Base-by-base conservation (phyloP, 2,329 filamentous ascomycete genomes). In the Cylindrodendrum hubeiense region DNA sequence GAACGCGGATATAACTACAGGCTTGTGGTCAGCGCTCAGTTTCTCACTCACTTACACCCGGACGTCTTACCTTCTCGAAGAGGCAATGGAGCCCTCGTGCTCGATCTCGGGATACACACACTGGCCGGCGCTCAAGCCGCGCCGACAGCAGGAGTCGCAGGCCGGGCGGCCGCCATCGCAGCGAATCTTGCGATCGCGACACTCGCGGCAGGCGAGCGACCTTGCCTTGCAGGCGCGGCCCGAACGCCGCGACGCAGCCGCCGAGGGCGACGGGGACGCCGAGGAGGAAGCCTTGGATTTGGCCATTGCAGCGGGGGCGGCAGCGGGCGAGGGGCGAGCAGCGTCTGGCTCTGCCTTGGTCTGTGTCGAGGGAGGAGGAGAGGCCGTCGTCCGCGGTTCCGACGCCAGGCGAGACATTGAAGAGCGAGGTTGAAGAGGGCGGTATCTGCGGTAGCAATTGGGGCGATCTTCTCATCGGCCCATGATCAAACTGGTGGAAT, bases 101-200 rank as follows among this genome's bases (percentile, higher is more conserved):
- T 75, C 73, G 52, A 75, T 72, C 50, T 75, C 73, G 9, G 73
- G 73, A 43, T 75, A 75, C 24, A 73, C 63, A 53, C 73, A 75
- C 57, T 75, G 73, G 5, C 68, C 70, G 21, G 70, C 63, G 30
- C 71, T 60, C 24, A 75, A 58, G 7, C 73, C 73, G 17, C 73
- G 60, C 21, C 73, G 66, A 2, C 65, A 68, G 41, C 73, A 75
- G 19, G 73, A 75, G 57, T 75, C 73, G 66, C 73, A 75, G 34
- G 63, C 71, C 26, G 73, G 73, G 17, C 73, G 68, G 9, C 73
- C 73, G 15, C 73, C 73, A 59, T 75, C 73, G 60, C 73, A 75
- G 53, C 73, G 73, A 17, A 75, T 75, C 67, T 75, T 75, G 66
- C 73, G 73, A 59, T 75, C 73, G 62, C 73, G 73, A 72, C 73